Evolutionary conservation across 2,329 filamentous ascomycete species (phyloP).

Genomic region (Pezicula carpinea): DNA sequence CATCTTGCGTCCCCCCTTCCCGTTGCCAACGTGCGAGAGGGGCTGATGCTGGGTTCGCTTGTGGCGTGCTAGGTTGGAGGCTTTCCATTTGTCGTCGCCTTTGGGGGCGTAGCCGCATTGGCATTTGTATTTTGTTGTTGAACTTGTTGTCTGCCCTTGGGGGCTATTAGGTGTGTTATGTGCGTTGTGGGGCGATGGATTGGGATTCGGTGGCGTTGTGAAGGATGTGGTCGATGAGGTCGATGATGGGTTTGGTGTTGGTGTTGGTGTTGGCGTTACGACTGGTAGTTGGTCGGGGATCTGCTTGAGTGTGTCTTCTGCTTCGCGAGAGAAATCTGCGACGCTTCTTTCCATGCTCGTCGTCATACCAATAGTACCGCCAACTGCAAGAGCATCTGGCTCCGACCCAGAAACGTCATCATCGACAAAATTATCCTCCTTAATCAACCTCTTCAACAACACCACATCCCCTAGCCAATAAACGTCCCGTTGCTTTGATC

Average conservation of each 20-base stretch:
- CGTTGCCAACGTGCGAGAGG: not conserved
- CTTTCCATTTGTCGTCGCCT: slow-evolving; percentile 23
- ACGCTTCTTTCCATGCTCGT: not conserved
- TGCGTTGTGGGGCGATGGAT: not conserved
- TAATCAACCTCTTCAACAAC: not conserved
- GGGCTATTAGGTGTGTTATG: not conserved
- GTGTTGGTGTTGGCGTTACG: not conserved
- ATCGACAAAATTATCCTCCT: not conserved
- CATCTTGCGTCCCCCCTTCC: slow-evolving; percentile 3
- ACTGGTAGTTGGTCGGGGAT: not conserved
- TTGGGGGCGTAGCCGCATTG: slow-evolving; percentile 15
- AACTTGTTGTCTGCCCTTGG: not conserved
- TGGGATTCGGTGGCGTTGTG: not conserved
- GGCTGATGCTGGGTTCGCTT: slow-evolving; percentile 17
- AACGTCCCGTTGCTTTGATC: not conserved
- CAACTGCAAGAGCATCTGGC: not conserved
- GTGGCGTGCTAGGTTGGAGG: slow-evolving; percentile 22
- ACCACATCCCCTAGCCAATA: not conserved
- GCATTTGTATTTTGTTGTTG: slow-evolving; percentile 10
- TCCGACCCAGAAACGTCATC: not conserved
- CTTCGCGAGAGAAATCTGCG: not conserved
- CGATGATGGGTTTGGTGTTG: not conserved
- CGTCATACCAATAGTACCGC: not conserved
- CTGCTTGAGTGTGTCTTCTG: not conserved
- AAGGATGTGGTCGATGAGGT: not conserved